Percentiles rank a stretch among this genome's conserved stretches.
Evolutionary conservation across 306 rosid species (phyloP).

Genomic region (Cicer judaicum): DNA sequence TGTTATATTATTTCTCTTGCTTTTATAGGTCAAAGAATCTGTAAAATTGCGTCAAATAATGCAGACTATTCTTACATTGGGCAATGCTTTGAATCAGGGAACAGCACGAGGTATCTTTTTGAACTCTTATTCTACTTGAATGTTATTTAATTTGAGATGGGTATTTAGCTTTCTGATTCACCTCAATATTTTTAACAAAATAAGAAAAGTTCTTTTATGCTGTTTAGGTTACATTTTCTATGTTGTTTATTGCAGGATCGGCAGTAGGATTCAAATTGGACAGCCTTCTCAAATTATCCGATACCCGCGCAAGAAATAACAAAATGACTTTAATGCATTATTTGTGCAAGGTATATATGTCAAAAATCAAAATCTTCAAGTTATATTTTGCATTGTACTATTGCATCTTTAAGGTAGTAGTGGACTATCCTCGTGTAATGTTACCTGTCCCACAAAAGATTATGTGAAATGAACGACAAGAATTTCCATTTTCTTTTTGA

Average conservation of each 20-base stretch:
- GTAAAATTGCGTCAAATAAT: slow-evolving; percentile 89
- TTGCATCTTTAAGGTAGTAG: slow-evolving; percentile 29
- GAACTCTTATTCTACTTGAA: slow-evolving; percentile 13
- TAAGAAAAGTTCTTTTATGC: slow-evolving; percentile 27
- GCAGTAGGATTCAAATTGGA: slow-evolving; percentile 98
- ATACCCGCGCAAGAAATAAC: slow-evolving; percentile 98
- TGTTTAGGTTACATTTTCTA: slow-evolving; percentile 35
- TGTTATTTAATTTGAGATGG: slow-evolving; percentile 36
- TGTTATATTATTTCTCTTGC: slow-evolving; percentile 39
- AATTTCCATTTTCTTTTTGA: slow-evolving; percentile 18
- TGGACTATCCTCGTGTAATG: slow-evolving; percentile 11
- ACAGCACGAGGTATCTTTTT: slow-evolving; percentile 79
- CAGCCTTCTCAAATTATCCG: slow-evolving; percentile 96
- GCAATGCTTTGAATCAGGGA: slow-evolving; percentile 97
- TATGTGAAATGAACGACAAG: slow-evolving; percentile 18
- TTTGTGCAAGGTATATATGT: slow-evolving; percentile 82
- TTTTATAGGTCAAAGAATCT: slow-evolving; percentile 88
- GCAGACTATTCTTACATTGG: slow-evolving; percentile 98
- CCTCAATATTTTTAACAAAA: slow-evolving; percentile 24
- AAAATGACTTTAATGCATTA: slow-evolving; percentile 99
- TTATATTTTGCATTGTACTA: slow-evolving; percentile 13
- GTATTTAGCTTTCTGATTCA: slow-evolving; percentile 16
- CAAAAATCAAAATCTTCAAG: not conserved
- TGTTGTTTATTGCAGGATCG: slow-evolving; percentile 71
- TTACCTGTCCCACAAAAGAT: not conserved